phyloP scores from a whole-genome alignment of 257 asterid genomes.

The Rhazya stricta region DNA sequence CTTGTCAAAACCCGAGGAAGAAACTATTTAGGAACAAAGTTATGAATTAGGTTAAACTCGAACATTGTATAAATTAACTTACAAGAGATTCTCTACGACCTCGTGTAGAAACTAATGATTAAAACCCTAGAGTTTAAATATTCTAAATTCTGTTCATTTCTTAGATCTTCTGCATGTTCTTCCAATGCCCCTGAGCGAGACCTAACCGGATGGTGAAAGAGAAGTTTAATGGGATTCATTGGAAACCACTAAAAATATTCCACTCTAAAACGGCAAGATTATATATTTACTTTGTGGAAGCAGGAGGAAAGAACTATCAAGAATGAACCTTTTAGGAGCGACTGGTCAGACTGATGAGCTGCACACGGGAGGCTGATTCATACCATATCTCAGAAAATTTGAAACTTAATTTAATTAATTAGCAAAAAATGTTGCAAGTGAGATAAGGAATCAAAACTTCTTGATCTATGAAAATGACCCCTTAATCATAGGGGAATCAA shows the following conservation, averaged over 20 bases:
- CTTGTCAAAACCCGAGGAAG: too few relatives aligned
- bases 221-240: neutral
- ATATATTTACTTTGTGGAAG: neutral
- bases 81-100: too few relatives aligned
- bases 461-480: neutral
- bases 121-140: too few relatives aligned
- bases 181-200: too few relatives aligned
- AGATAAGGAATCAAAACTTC: slow-evolving; percentile 8
- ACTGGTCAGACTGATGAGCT: neutral
- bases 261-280: slow-evolving; percentile 8
- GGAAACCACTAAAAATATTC: slow-evolving; percentile 4
- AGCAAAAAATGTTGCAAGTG: slow-evolving; percentile 4
- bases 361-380: slow-evolving; percentile 5
- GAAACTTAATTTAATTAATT: neutral
- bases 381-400: neutral
- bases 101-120: too few relatives aligned
- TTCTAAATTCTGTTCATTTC: too few relatives aligned
- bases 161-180: too few relatives aligned
- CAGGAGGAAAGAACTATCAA: neutral
- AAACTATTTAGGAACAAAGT: too few relatives aligned
- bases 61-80: too few relatives aligned
- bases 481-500: neutral
- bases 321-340: neutral
- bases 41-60: too few relatives aligned
- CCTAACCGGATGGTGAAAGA: too few relatives aligned